Base-by-base conservation (phyloP, 352 stramenopile species). In the Lagenidium giganteum region DNA sequence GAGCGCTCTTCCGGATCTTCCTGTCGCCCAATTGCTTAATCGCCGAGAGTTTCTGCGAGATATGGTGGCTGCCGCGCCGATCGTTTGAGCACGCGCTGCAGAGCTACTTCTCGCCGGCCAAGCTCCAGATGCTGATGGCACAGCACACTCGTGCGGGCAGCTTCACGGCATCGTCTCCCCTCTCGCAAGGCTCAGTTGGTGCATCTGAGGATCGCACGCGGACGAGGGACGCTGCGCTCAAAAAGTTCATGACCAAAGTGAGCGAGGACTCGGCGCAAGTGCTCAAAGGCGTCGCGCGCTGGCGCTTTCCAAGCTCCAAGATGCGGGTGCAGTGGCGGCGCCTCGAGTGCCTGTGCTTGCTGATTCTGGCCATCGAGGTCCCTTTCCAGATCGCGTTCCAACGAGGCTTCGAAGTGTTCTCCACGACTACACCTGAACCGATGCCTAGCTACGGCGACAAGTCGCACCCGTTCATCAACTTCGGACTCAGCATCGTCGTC, bases 71-170 rank as follows among this genome's bases (percentile, higher is more conserved):
- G 8, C 42, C 37, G 8, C 42, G 49, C 23, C 5, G 3, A 0
- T 23, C 37, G 12, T 64, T 64, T 29, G 39, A 47, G 9, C 32
- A 53, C 7, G 71, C 71, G 8, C 33, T 82, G 16, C 57, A 56
- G 5, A 71, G 72, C 25, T 70, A 85, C 22, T 84, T 76, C 30
- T 68, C 67, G 13, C 70, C 73, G 35, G n/a, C 75, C 24, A 71
- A 75, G 22, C n/a, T n/a, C n/a, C n/a, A n/a, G n/a, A n/a, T n/a
- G n/a, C n/a, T n/a, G n/a, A n/a, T n/a, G n/a, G n/a, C n/a, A n/a
- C n/a, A n/a, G n/a, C n/a, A n/a, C n/a, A n/a, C n/a, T n/a, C n/a
- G n/a, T n/a, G n/a, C n/a, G n/a, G n/a, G n/a, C n/a, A n/a, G n/a
- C n/a, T n/a, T n/a, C n/a, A n/a, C n/a, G n/a, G n/a, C n/a, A n/a